Evolutionary conservation across 2,329 filamentous ascomycete species (phyloP), one percentile per base, ranked within the genome.

Genomic region (Paracamarosporium sp.): DNA sequence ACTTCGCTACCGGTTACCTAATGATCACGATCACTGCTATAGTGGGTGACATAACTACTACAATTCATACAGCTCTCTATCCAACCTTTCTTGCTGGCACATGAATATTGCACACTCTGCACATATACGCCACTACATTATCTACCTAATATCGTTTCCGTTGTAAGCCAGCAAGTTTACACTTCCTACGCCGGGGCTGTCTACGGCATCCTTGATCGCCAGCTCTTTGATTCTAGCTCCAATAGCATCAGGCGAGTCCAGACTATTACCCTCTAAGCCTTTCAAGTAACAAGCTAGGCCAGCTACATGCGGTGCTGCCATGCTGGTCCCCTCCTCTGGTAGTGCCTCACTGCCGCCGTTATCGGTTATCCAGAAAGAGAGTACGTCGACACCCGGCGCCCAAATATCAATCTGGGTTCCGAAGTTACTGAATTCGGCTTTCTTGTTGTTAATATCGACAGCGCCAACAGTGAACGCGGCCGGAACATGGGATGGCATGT

Each of bases 341-440:
- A 92, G 97, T 88, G 99, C 99, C 83, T 92, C 88, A 74, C 94
- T 94, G 3, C 5, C 45, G 4, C 5, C 89, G 81, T 95, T 91
- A 87, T 90, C 93, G 77, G 95, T 95, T 72, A 96, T 97, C 95
- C 95, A 99, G 78, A 95, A 97, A 65, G 95, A 98, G 71, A 91
- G 87, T 73, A 99, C 97, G 88, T 93, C 97, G 73, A 97, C 86
- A 75, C 95, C 95, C 60, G 95, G 95, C 63, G 93, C 96, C 74
- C 98, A 99, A 85, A 99, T 97, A 81, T 99, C 95, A 78, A 94
- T 97, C 87, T 95, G 99, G 86, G 93, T 94, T 80, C 95, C 95
- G 80, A 89, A 98, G 91, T 99, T 99, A 88, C 95, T 99, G 89
- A 99, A 99, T 88, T 98, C 99, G 65, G 95, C 95, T 81, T 95